Evolutionary conservation across 1,284 basidiomycete genomes (phyloP).

Genomic region (Boletus semigastroideus): DNA sequence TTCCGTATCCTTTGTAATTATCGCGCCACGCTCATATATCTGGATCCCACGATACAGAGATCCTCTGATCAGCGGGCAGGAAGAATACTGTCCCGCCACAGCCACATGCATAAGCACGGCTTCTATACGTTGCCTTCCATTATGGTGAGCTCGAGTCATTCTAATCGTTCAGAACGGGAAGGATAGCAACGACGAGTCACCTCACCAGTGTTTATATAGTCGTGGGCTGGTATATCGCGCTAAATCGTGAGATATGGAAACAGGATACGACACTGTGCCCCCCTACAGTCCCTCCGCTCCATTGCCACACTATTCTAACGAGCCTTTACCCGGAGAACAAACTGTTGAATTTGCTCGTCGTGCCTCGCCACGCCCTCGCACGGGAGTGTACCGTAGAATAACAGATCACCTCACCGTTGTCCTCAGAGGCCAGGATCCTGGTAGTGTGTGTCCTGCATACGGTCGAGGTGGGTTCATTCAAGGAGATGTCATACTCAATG

Average conservation of each 20-base stretch:
- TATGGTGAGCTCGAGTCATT: neutral
- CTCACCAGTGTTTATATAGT: constrained; percentile 1
- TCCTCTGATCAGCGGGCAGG: too few relatives aligned
- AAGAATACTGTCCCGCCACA: neutral
- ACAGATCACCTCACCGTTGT: constrained; percentile 30
- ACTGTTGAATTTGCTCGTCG: constrained; percentile 20
- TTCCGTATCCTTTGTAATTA: constrained; percentile 1
- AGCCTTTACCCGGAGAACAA: constrained; percentile 26
- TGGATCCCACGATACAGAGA: too few relatives aligned
- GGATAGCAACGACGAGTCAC: neutral
- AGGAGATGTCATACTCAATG: constrained; percentile 24
- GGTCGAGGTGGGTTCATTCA: constrained; percentile 22
- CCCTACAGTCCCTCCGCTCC: constrained; percentile 27
- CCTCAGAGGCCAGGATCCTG: constrained; percentile 25
- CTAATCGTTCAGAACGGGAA: neutral
- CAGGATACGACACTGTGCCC: constrained; percentile 16
- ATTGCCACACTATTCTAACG: constrained; percentile 27
- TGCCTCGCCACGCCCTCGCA: constrained; percentile 2
- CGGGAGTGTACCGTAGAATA: constrained; percentile 32
- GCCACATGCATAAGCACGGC: neutral
- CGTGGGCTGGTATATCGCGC: neutral
- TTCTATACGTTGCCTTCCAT: neutral
- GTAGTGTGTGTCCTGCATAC: constrained; percentile 23
- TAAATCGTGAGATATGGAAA: constrained; percentile 15
- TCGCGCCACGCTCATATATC: neutral